Evolutionary conservation across 1,284 basidiomycete species (phyloP), one percentile per base, ranked within the genome.

Genomic region (Apiotrichum brassicae): DNA sequence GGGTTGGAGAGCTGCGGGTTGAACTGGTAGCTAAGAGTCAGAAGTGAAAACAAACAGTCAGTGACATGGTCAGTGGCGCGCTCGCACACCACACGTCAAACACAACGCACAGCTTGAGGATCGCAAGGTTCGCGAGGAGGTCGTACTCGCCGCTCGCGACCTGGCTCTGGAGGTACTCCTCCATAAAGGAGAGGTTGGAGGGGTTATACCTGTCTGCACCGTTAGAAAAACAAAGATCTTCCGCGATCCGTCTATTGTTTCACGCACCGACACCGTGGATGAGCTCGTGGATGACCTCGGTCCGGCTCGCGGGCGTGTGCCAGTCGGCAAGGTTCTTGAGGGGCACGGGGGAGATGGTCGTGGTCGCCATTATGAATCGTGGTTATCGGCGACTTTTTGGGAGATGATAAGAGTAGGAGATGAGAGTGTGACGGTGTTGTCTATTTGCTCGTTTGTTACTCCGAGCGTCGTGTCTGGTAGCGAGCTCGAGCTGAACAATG

Each of bases 151-250:
- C 84, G 62, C 82, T 86, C 62, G 87, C 80, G 61, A 91, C 87
- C 75, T 97, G 92, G 68, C 88, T 83, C 67, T 85, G 87, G 52
- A 97, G 82, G 75, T 97, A 97, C 68, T 95, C 93, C 75, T 95
- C 90, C 53, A 97, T 82, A 57, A 92, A 87, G 36, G 82, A 79
- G 53, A 94, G 82, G 73, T 95, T 97, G 52, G 86, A 86, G 34
- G 92, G 92, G 75, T 97, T 97, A 75, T 97, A 97, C 56, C 92
- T 83, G 78, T 97, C 91, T 92, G 54, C 19, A 12, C 18, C 11
- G 40, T 42, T 14, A 42, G 33, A 39, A 13, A 25, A 30, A 30
- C 28, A n/a, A n/a, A n/a, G n/a, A n/a, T n/a, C n/a, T n/a, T n/a
- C n/a, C n/a, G n/a, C n/a, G n/a, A n/a, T 30, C 28, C 28, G 28